Evolutionary conservation across 352 stramenopile genomes (phyloP), one percentile per base, ranked within the genome.

Genomic region (Globisporangium polare): DNA sequence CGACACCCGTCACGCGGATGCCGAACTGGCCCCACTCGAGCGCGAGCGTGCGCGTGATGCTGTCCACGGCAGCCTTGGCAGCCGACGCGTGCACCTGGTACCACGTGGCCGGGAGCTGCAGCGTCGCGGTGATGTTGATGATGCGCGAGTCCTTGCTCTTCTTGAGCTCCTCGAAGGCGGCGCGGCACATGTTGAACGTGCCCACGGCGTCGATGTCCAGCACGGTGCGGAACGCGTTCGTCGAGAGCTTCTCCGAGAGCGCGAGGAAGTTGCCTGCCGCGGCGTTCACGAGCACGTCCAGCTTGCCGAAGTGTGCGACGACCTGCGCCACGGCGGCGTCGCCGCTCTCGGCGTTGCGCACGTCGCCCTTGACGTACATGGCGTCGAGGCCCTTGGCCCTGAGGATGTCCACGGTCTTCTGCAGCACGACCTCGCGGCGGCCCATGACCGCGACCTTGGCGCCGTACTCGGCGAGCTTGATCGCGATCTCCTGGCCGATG

Each of bases 151-250:
- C 78, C n/a, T 72, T 72, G 58, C 72, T 80, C 13, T 73, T 73
- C 53, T 85, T 85, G 43, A 98, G 77, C 20, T 75, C 73, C 7
- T 84, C 69, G 62, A 98, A 98, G 0, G 91, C 80, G 6, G 93
- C 83, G 61, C 84, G 76, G 53, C 74, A 93, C 92, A 99, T 98
- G 72, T 99, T 98, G 74, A 98, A 99, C 20, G 94, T 97, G 27
- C 96, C 96, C 31, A 98, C 78, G 15, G 93, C 73, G 76, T 99
- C 96, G 64, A 98, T 99, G 62, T 98, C 94, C 78, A 99, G 89
- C 5, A 99, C 95, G 8, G 96, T 99, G 56, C 88, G 89, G 74
- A 98, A 98, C 53, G 89, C 96, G 71, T 98, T 98, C 3, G 90
- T 94, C 42, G 74, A 93, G 35, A 98, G 68, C 57, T 89, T 82